Evolutionary conservation across 179 eudicot genomes (phyloP).

Genomic region (Silene noctiflora): DNA sequence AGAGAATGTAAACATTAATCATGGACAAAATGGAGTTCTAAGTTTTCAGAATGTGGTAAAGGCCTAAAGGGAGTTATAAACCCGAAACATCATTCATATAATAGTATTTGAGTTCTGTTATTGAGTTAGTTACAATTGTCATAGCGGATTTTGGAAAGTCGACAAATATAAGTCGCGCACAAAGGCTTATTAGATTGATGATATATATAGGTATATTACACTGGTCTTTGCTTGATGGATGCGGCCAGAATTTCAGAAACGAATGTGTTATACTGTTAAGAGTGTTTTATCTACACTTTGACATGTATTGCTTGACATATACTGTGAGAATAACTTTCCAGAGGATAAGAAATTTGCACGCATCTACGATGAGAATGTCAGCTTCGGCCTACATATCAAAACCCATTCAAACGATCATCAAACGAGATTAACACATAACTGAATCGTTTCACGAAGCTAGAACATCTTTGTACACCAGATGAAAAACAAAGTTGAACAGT

Average conservation of each 20-base stretch:
- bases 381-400: constrained; percentile 21
- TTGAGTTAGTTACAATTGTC: not conserved
- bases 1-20: too few species aligned
- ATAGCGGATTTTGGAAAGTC: not conserved
- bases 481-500: not conserved
- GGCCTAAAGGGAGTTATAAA: too few species aligned
- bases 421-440: not conserved
- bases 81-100: too few species aligned
- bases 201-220: not conserved
- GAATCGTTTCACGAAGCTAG: not conserved
- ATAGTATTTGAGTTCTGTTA: too few species aligned
- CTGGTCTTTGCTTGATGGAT: not conserved
- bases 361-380: constrained; percentile 8
- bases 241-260: not conserved
- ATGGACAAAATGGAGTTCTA: too few species aligned
- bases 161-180: not conserved
- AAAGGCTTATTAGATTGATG: not conserved
- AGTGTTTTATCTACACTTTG: not conserved
- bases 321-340: not conserved
- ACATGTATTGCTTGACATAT: too few species aligned
- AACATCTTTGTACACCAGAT: too few species aligned
- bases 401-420: not conserved
- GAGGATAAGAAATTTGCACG: not conserved
- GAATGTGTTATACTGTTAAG: not conserved
- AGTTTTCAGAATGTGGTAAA: too few species aligned